These are phyloP conservation scores for Phytophthora litchii DNA, from an alignment of 352 stramenopile species.

Conservation along the genomic window DNA sequence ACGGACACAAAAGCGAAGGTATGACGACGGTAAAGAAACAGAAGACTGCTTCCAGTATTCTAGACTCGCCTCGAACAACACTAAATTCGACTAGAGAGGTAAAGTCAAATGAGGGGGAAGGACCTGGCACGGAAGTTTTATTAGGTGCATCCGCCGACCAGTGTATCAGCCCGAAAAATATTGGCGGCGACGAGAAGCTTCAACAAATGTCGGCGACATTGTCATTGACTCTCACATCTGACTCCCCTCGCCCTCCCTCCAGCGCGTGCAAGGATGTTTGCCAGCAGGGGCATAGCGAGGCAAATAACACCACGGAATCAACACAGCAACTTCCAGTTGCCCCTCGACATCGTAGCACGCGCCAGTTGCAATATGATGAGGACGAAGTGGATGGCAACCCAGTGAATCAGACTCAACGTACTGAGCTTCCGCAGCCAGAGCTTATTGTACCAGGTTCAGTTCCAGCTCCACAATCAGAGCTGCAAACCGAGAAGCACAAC, in stretches of 20 bases:
- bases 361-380: constrained; percentile 56
- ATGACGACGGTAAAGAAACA: constrained; percentile 12
- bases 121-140: background rate
- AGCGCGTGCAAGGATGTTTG: background rate
- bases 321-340: constrained; percentile 17
- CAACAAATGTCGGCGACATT: constrained; percentile 32
- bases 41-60: constrained; percentile 2
- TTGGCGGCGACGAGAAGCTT: constrained; percentile 45
- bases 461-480: background rate
- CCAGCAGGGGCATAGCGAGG: constrained; percentile 1
- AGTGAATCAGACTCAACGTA: constrained; percentile 9
- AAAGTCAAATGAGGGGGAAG: background rate
- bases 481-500: constrained; percentile 1
- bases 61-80: background rate
- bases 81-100: background rate
- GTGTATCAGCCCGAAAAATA: constrained; percentile 15
- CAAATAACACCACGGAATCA: constrained; percentile 1
- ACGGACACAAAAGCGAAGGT: constrained; percentile 1
- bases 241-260: constrained; percentile 22
- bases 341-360: constrained; percentile 36
- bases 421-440: background rate
- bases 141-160: background rate
- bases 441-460: background rate
- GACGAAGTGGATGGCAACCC: constrained; percentile 1
- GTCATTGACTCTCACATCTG: constrained; percentile 21